phyloP scores from a whole-genome alignment of 2,329 filamentous ascomycete species.

The Paecilomyces sp. region DNA sequence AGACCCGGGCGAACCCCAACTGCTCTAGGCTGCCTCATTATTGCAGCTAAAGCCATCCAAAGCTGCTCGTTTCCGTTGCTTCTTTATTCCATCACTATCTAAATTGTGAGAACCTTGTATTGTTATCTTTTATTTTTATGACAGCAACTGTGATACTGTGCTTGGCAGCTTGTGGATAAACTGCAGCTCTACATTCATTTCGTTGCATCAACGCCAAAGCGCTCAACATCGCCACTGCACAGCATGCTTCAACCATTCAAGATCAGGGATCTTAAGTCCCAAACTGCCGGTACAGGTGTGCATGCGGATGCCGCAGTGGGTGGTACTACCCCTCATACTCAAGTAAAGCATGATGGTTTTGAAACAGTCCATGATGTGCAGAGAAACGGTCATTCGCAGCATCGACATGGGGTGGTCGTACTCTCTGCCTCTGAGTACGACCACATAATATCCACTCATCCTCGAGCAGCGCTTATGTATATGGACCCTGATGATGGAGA shows the following conservation, averaged over 20 bases:
- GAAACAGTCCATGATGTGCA: neutral
- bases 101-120: neutral
- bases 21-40: neutral
- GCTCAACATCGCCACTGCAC: neutral
- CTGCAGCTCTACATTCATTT: neutral
- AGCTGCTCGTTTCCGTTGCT: neutral
- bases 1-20: neutral
- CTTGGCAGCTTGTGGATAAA: neutral
- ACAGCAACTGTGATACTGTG: neutral
- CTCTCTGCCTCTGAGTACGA: conserved; percentile 38
- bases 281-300: conserved; percentile 10
- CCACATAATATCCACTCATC: conserved; percentile 30
- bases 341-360: neutral
- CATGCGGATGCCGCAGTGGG: conserved; percentile 4
- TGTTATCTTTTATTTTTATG: neutral
- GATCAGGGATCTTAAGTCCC: conserved; percentile 28
- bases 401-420: conserved; percentile 27
- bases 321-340: neutral
- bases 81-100: neutral
- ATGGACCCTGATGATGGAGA: conserved; percentile 41
- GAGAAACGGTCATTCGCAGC: neutral
- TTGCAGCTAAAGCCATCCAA: neutral
- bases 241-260: conserved; percentile 25
- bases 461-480: conserved; percentile 37
- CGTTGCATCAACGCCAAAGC: neutral